Evolutionary conservation across 2,329 filamentous ascomycete genomes (phyloP), one percentile per base, ranked within the genome.

Genomic region (Cytospora leucostoma): DNA sequence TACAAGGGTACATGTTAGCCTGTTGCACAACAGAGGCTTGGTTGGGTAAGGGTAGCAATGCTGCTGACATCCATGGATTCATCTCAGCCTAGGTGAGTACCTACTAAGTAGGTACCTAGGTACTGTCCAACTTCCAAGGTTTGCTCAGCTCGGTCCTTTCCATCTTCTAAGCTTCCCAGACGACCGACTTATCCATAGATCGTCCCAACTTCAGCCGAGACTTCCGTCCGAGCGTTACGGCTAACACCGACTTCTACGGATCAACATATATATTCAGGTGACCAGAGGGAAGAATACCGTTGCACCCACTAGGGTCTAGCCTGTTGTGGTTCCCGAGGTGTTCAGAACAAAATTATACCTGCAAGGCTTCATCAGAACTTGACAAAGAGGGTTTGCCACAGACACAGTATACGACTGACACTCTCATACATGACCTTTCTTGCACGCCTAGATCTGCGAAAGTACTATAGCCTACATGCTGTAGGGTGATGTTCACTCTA

Each of bases 161-260:
- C n/a, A 35, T 21, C 44, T 21, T 21, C 44, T 12, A n/a, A 19
- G 19, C n/a, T 4, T 47, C n/a, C 8, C 7, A 44, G 40, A 19
- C 40, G 40, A 19, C 40, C 40, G 6, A 54, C 51, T 51, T 32
- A 52, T 21, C 50, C 50, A 49, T 32, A 49, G 38, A 37, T 61
- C 51, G 21, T 55, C 50, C 37, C 35, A 49, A 44, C 57, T 59
- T 49, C 47, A 60, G 58, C 58, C 51, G 13, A 55, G 37, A 44
- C 38, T 44, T 15, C 38, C 38, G 38, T 44, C 17, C n/a, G 38
- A 44, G 38, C 38, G 38, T 17, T n/a, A n/a, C 38, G 38, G 15
- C 8, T n/a, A n/a, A 17, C 15, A 44, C 15, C n/a, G 6, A 2
- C 15, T n/a, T 44, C 2, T 44, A 7, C 6, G 38, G 27, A 27